Conservation (phyloP, 192 early-diverging fungal species). For the Radiomyces spectabilis region DNA sequence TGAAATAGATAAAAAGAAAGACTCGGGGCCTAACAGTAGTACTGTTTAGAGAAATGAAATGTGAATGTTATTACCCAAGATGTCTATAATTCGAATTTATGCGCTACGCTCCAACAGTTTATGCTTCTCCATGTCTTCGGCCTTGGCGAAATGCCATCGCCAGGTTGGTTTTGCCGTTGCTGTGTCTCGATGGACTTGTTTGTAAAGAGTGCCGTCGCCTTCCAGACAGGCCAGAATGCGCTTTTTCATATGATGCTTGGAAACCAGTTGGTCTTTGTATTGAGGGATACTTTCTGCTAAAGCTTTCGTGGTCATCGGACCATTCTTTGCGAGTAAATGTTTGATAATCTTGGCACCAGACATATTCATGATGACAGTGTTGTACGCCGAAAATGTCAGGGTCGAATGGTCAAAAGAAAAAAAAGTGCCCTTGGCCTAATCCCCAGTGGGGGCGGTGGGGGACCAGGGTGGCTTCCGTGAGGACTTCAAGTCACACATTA, state of each 20-base stretch:
- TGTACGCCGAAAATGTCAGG: background rate
- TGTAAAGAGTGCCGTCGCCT: slow-evolving; percentile 6
- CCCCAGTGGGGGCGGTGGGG: background rate
- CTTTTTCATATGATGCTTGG: slow-evolving; percentile 15
- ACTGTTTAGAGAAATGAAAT: no score
- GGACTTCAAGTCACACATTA: no score
- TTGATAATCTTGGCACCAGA: slow-evolving; percentile 16
- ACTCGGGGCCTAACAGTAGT: no score
- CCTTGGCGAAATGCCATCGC: slow-evolving; percentile 7
- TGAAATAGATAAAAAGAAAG: no score
- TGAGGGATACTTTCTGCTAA: background rate
- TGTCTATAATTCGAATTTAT: no score
- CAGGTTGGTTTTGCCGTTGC: background rate
- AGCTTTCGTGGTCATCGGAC: slow-evolving; percentile 15
- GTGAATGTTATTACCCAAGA: no score
- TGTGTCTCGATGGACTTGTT: slow-evolving; percentile 7
- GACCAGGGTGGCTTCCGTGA: no score
- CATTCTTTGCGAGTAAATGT: slow-evolving; percentile 11
- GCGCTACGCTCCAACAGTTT: no score
- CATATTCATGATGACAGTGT: slow-evolving; percentile 7
- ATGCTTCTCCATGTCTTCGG: no score
- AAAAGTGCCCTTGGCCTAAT: background rate
- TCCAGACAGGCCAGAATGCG: slow-evolving; percentile 11
- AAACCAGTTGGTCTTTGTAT: slow-evolving; percentile 4
- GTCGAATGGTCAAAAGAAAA: background rate